Evolutionary conservation across 169 alveolate species (phyloP).

Genomic region (Plasmodium coatneyi): DNA sequence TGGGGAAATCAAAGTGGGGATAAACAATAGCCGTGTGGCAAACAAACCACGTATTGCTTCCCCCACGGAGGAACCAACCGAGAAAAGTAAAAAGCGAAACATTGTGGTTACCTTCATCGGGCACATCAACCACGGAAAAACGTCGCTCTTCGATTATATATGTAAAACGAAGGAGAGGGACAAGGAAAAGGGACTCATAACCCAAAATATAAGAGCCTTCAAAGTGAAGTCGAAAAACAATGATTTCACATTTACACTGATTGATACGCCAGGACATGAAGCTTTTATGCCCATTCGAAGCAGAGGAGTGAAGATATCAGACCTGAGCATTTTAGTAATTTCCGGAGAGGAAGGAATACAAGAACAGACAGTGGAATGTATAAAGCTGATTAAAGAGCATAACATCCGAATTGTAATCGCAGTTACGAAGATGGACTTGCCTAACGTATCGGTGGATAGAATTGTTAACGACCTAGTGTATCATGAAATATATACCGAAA

Average conservation of each 20-base stretch:
- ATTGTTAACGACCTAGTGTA: slow-evolving; percentile 34
- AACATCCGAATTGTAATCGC: slow-evolving; percentile 90
- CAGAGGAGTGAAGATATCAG: slow-evolving; percentile 95
- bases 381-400: slow-evolving; percentile 84
- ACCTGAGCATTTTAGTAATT: slow-evolving; percentile 93
- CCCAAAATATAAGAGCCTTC: slow-evolving; percentile 96
- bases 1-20: not conserved
- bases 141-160: slow-evolving; percentile 92
- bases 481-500: slow-evolving; percentile 37
- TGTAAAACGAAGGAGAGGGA: slow-evolving; percentile 83
- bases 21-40: not conserved
- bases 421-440: slow-evolving; percentile 89
- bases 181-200: slow-evolving; percentile 91
- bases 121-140: slow-evolving; percentile 98
- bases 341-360: slow-evolving; percentile 95
- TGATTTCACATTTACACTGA: slow-evolving; percentile 85
- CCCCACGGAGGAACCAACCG: slow-evolving; percentile 80
- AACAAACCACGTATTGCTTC: not conserved
- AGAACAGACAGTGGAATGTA: slow-evolving; percentile 94
- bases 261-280: slow-evolving; percentile 98
- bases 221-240: slow-evolving; percentile 81
- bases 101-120: slow-evolving; percentile 96
- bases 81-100: slow-evolving; percentile 86
- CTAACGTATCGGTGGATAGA: slow-evolving; percentile 20
- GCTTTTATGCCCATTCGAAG: slow-evolving; percentile 93